Percentiles rank a stretch among this genome's conserved stretches.
Conservation (phyloP, 805 yeast species). For the Lipomyces chichibuensis region DNA sequence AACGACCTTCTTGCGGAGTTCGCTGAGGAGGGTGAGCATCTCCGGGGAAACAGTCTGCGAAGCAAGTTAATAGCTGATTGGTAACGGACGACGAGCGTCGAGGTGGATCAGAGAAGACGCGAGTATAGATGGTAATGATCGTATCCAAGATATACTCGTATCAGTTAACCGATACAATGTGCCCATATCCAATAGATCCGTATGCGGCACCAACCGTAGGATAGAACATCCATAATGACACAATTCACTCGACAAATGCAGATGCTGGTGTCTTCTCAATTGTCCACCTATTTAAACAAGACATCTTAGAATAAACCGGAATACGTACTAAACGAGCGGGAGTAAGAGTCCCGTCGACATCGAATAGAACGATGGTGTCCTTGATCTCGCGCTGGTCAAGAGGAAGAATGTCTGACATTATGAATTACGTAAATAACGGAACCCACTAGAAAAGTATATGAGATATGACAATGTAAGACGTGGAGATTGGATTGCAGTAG, state of each 20-base stretch:
- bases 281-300: constrained; percentile 3
- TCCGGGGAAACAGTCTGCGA: constrained; percentile 49
- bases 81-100: neutral
- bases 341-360: constrained; percentile 97
- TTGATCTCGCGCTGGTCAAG: constrained; percentile 70
- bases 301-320: neutral
- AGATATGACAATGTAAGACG: neutral
- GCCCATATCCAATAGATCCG: neutral
- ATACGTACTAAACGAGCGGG: constrained; percentile 79
- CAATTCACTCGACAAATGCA: neutral
- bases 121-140: neutral
- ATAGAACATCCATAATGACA: neutral
- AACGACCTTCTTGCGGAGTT: constrained; percentile 87
- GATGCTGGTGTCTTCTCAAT: neutral
- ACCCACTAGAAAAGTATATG: neutral
- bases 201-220: neutral
- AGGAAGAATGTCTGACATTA: constrained; percentile 41
- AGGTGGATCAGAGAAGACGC: neutral
- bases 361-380: constrained; percentile 87
- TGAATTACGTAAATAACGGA: constrained; percentile 2
- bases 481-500: neutral
- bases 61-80: neutral
- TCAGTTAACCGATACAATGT: neutral
- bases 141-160: neutral
- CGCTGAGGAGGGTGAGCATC: constrained; percentile 68